These are phyloP conservation scores for thale cress (Arabidopsis thaliana) DNA, from an alignment of 345 rosid genomes.

Conservation along the genomic window TAIR10.1 NC_003070.9:29241001-29241500, in stretches of 20 bases:
- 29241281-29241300: constrained; percentile 35
- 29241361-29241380: not conserved
- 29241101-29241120: constrained; percentile 45
- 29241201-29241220: constrained; percentile 53
- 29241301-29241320: constrained; percentile 5
- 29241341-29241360: not conserved
- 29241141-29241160: constrained; percentile 35
- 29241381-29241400: constrained; percentile 25
- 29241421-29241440: not conserved
- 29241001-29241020: constrained; percentile 35
- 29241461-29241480: not conserved
- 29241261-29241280: constrained; percentile 49
- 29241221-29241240: constrained; percentile 68
- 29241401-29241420: constrained; percentile 31
- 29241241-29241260: constrained; percentile 50
- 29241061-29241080: constrained; percentile 23
- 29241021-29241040: constrained; percentile 1
- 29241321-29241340: not conserved
- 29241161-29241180: constrained; percentile 30
- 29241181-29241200: constrained; percentile 29
- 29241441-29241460: constrained; percentile 27
- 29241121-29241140: constrained; percentile 33
- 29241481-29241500: no score
- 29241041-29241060: constrained; percentile 27
- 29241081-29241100: constrained; percentile 20